Percentiles rank a stretch among this genome's conserved stretches.
These are phyloP conservation scores for Pythium rishiriense DNA, from an alignment of 352 stramenopile genomes.

Conservation along the genomic window DNA sequence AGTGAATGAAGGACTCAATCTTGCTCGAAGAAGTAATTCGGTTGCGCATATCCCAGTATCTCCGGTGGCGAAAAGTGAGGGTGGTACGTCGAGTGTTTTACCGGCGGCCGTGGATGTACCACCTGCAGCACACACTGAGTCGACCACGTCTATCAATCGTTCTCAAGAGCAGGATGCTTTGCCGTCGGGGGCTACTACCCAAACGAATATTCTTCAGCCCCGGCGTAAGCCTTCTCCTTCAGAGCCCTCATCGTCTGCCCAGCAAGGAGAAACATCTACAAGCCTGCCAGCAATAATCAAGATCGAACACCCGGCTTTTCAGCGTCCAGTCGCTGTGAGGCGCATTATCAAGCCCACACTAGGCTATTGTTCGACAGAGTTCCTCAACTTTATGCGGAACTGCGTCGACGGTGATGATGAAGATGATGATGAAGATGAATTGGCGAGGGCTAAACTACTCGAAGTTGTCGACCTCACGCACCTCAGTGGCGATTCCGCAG, in stretches of 20 bases:
- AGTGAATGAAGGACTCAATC: conserved; percentile 36
- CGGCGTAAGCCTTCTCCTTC: neutral
- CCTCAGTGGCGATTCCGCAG: conserved; percentile 51
- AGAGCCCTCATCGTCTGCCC: neutral
- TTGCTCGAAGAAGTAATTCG: conserved; percentile 35
- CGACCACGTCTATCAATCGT: neutral
- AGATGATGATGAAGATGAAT: conserved; percentile 40
- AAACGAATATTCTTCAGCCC: neutral
- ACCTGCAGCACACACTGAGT: too few species aligned
- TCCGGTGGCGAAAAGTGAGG: neutral
- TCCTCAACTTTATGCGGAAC: conserved; percentile 27
- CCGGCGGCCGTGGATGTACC: neutral
- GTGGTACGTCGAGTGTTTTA: neutral
- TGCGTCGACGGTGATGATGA: conserved; percentile 33
- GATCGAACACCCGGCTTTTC: conserved; percentile 1
- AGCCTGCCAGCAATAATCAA: conserved; percentile 8
- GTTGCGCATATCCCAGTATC: neutral
- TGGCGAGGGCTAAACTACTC: conserved; percentile 43
- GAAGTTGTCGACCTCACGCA: conserved; percentile 66
- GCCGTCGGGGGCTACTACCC: neutral
- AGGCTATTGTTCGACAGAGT: conserved; percentile 17
- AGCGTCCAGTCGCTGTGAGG: neutral
- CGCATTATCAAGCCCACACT: conserved; percentile 20
- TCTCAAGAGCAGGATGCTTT: neutral
- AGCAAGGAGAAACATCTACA: neutral